Conservation (phyloP, 768 basidiomycete genomes). For the Serendipita vermifera region DNA sequence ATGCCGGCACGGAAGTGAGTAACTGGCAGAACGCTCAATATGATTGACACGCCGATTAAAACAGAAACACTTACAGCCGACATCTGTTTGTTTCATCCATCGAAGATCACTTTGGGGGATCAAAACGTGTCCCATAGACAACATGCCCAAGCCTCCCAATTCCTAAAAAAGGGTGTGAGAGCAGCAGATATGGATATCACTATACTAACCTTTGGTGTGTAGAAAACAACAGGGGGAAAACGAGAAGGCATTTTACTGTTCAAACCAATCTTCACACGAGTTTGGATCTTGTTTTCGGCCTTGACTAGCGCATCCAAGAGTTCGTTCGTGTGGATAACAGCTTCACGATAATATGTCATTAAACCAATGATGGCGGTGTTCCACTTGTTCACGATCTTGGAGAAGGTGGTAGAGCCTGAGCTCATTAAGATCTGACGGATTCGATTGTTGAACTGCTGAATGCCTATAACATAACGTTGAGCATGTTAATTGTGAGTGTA, state of each 20-base stretch:
- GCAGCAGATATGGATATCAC: background rate
- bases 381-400: slow-evolving; percentile 98
- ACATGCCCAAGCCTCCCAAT: slow-evolving; percentile 94
- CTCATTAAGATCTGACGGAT: slow-evolving; percentile 97
- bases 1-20: slow-evolving; percentile 99
- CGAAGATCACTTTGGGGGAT: slow-evolving; percentile 96
- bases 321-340: slow-evolving; percentile 95
- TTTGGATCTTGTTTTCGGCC: slow-evolving; percentile 99
- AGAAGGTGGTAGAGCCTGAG: slow-evolving; percentile 96
- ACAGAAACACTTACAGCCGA: slow-evolving; percentile 45
- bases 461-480: slow-evolving; percentile 33
- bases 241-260: slow-evolving; percentile 99
- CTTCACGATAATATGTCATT: slow-evolving; percentile 97
- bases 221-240: slow-evolving; percentile 94
- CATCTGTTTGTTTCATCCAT: slow-evolving; percentile 98
- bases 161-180: slow-evolving; percentile 35
- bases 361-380: slow-evolving; percentile 90
- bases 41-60: too few relatives aligned
- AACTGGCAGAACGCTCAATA: slow-evolving; percentile 33
- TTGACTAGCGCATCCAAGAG: slow-evolving; percentile 92
- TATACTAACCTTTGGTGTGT: slow-evolving; percentile 67
- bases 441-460: slow-evolving; percentile 95
- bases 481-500: background rate
- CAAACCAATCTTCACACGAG: slow-evolving; percentile 97
- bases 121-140: slow-evolving; percentile 98